Evolutionary conservation across 441 rosid genomes (phyloP), one percentile per base, ranked within the genome.

Genomic region (Populus hybrid): DNA sequence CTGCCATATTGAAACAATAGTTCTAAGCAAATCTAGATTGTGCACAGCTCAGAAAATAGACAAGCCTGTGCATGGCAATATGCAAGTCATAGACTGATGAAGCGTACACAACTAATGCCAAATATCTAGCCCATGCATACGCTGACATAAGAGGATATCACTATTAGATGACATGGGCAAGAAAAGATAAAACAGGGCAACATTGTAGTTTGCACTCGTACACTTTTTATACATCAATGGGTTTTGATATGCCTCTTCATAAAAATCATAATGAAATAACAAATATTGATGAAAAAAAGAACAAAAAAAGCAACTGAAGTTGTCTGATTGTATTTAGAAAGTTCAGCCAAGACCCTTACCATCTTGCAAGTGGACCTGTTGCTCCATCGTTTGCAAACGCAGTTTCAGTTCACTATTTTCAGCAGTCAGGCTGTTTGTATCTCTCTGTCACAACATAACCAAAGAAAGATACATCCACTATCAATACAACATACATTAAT

Each of bases 381-480:
- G 98, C 87, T 94, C 99, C 96, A 89, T 96, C 0, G 98, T 90
- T 84, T 94, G 98, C 89, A 96, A 83, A 0, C 96, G 97, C 89
- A 96, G 84, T 81, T 94, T 96, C 87, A 96, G 81, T 85, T 96
- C 99, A 80, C 87, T 92, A 83, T 94, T 96, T 84, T 96, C 98
- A 82, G 91, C 86, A 36, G 92, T 90, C 82, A 96, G 86, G 74
- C 98, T 95, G 91, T 88, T 94, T 65, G 98, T 93, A 85, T 96
- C 99, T 84, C 99, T 94, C 99, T 96, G 92, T 69, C 70, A 85
- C 73, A 66, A 72, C 63, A 75, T 26, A 78, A 53, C 12, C 74
- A 66, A 56, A 76, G 36, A 71, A 61, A 71, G 74, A 68, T 12
- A 76, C n/a, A 84, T 38, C 20, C 11, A 73, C 24, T 12, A 33